phyloP scores from a whole-genome alignment of 2,329 filamentous ascomycete species.

The Botryotinia calthae region DNA sequence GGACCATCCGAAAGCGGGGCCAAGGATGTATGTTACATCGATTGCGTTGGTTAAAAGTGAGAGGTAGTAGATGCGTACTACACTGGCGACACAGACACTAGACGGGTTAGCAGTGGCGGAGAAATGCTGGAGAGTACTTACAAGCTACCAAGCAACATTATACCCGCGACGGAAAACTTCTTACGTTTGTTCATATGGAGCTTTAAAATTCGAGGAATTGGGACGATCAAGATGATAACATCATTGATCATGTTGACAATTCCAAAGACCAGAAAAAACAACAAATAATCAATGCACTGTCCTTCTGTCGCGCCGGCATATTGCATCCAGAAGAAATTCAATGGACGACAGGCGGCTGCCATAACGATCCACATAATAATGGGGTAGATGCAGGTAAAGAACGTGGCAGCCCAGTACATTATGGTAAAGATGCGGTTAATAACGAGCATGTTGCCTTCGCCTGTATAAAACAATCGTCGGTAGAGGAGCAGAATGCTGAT shows the following conservation, averaged over 20 bases:
- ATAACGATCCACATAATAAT: constrained; percentile 15
- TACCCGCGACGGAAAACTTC: constrained; percentile 10
- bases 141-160: constrained; percentile 14
- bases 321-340: constrained; percentile 9
- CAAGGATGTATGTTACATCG: constrained; percentile 14
- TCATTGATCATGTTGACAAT: constrained; percentile 14
- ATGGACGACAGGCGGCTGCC: constrained; percentile 2
- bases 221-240: constrained; percentile 15
- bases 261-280: constrained; percentile 7
- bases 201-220: constrained; percentile 9
- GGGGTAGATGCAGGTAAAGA: constrained; percentile 9
- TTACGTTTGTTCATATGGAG: constrained; percentile 14
- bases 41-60: not conserved
- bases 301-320: constrained; percentile 7
- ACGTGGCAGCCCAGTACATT: constrained; percentile 2
- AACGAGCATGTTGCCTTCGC: not conserved
- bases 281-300: not conserved
- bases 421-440: constrained; percentile 12
- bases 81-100: constrained; percentile 12
- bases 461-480: constrained; percentile 12
- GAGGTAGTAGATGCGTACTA: constrained; percentile 15
- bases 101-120: not conserved
- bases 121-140: not conserved
- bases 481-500: constrained; percentile 12
- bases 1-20: constrained; percentile 4